phyloP scores from a whole-genome alignment of 139 green algal species.

The Zygnema cylindricum region DNA sequence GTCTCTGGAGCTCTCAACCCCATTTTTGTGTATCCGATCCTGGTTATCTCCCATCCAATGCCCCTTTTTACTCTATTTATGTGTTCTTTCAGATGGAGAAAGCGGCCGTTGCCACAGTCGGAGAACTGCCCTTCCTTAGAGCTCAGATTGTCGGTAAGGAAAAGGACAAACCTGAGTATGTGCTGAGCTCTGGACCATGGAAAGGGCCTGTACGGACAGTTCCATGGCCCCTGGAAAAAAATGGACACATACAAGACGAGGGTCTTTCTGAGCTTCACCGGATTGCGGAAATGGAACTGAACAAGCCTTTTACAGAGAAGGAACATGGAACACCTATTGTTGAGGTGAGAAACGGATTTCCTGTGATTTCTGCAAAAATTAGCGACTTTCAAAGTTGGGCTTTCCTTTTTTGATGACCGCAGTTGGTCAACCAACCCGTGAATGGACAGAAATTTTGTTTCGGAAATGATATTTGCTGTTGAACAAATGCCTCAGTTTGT shows the following conservation, averaged over 20 bases:
- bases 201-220: not conserved
- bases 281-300: not conserved
- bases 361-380: too few relatives aligned
- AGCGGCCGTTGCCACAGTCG: not conserved
- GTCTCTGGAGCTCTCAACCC: too few relatives aligned
- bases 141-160: not conserved
- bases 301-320: not conserved
- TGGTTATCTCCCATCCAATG: too few relatives aligned
- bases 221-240: not conserved
- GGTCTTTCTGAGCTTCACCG: not conserved
- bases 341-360: not conserved
- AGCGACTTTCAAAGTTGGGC: too few relatives aligned
- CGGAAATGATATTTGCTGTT: too few relatives aligned
- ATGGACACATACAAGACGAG: not conserved
- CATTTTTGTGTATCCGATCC: too few relatives aligned
- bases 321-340: not conserved
- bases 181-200: not conserved
- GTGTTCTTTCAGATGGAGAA: not conserved
- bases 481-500: too few relatives aligned
- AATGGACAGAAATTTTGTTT: too few relatives aligned
- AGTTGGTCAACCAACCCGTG: too few relatives aligned
- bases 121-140: not conserved
- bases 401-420: too few relatives aligned
- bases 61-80: too few relatives aligned
- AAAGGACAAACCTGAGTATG: constrained; percentile 8